Evolutionary conservation across 768 basidiomycete genomes (phyloP), one percentile per base, ranked within the genome.

Genomic region (Rhodotorula sphaerocarpa): DNA sequence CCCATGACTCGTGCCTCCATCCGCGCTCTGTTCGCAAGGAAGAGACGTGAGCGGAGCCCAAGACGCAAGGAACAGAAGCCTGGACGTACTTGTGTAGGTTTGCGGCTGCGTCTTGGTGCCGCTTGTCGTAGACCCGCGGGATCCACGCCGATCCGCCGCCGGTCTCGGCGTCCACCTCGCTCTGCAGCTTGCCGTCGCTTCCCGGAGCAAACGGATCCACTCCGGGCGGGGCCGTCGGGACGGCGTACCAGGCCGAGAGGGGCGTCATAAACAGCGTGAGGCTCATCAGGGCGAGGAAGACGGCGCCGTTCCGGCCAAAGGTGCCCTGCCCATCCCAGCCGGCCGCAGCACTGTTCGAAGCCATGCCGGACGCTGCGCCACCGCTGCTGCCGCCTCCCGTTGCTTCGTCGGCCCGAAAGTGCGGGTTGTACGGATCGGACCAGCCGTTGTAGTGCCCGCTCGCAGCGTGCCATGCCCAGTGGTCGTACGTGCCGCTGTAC

Each of bases 391-490:
- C 10, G 16, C 36, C 36, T 9, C 36, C 36, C 9, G 9, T 39
- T 16, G 36, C 36, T 16, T 34, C 50, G 11, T 60, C 58, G 20
- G 58, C 48, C 21, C 63, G 53, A 39, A 65, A 65, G 39, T 65
- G 63, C 33, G 63, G 63, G 47, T 56, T 65, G 64, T 57, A 45
- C 44, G 64, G 64, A n/a, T 66, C 64, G 21, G 55, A 28, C 59
- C 64, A 66, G 44, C 46, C 36, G 42, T 33, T 16, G 7, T 21
- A 18, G 3, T 12, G 20, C n/a, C 48, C 30, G 28, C 42, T 36
- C 28, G 44, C 36, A 15, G 36, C 33, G 45, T 31, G 21, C 57
- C 47, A 48, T 2, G 48, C 31, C 52, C 39, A 42, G 27, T 41
- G 52, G 41, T 41, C 51, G 41, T 53, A 53, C 9, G 3, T 27